Conservation (phyloP, 495 filamentous ascomycete species). For the Chlorociboria aeruginascens region DNA sequence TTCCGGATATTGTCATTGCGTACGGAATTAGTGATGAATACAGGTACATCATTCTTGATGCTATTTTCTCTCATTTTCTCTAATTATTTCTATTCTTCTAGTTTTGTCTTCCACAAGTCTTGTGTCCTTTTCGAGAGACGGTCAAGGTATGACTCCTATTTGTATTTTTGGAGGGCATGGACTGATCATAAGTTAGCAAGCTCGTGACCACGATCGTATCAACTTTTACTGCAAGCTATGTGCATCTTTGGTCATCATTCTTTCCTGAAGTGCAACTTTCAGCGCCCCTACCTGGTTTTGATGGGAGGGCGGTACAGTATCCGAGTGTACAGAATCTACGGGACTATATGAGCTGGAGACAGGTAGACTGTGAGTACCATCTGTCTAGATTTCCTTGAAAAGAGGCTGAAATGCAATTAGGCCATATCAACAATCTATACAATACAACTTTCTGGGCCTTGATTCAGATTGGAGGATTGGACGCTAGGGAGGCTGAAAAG, state of each 20-base stretch:
- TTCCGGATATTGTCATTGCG: slow-evolving; percentile 74
- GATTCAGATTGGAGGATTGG: slow-evolving; percentile 64
- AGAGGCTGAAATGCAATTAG: slow-evolving; percentile 26
- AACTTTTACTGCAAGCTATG: slow-evolving; percentile 86
- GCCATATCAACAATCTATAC: slow-evolving; percentile 96
- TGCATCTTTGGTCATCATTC: slow-evolving; percentile 64
- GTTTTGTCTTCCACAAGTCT: slow-evolving; percentile 78
- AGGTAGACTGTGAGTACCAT: slow-evolving; percentile 73
- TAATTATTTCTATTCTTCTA: slow-evolving; percentile 20
- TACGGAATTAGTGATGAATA: slow-evolving; percentile 95
- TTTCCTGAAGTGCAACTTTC: slow-evolving; percentile 58
- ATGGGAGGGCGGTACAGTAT: slow-evolving; percentile 83
- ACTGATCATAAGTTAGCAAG: slow-evolving; percentile 43
- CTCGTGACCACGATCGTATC: slow-evolving; percentile 82
- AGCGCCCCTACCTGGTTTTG: slow-evolving; percentile 76
- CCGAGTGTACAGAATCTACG: slow-evolving; percentile 65
- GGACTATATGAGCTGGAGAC: slow-evolving; percentile 95
- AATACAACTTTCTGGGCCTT: slow-evolving; percentile 95
- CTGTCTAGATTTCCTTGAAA: background rate
- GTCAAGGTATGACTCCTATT: slow-evolving; percentile 47
- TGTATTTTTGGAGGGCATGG: background rate
- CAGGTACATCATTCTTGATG: slow-evolving; percentile 37
- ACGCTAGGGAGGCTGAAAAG: slow-evolving; percentile 64
- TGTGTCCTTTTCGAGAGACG: slow-evolving; percentile 78
- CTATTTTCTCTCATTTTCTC: background rate